phyloP scores from a whole-genome alignment of 1,139 yeast species.

The Chernovozyma aurita region DNA sequence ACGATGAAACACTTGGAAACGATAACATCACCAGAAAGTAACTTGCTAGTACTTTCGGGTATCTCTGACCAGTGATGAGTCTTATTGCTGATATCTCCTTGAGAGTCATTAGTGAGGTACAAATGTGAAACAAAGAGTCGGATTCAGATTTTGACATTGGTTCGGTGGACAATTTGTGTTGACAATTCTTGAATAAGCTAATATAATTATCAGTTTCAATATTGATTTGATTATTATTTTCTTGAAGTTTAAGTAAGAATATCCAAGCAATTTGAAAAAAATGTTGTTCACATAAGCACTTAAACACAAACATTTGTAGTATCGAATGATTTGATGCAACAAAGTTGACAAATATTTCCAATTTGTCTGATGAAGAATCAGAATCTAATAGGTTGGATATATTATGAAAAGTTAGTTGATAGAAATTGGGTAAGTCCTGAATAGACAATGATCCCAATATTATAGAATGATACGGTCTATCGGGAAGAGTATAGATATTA shows the following conservation, averaged over 20 bases:
- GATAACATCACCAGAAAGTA: neutral
- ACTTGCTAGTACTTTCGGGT: neutral
- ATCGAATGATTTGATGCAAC: conserved; percentile 1
- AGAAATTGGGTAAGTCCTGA: conserved; percentile 5
- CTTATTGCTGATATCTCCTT: neutral
- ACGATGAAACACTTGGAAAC: neutral
- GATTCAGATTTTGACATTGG: neutral
- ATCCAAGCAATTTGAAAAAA: conserved; percentile 4
- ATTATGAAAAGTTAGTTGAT: neutral
- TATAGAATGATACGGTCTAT: conserved; percentile 18
- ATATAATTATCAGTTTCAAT: conserved; percentile 3
- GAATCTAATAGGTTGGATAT: conserved; percentile 1
- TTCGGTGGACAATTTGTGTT: neutral
- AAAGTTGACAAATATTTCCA: conserved; percentile 3
- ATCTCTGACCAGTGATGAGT: conserved; percentile 1
- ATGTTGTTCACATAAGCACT: conserved; percentile 4
- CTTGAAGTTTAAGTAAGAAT: conserved; percentile 1
- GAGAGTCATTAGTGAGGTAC: conserved; percentile 2
- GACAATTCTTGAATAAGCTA: conserved; percentile 1
- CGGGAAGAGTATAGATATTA: conserved; percentile 23
- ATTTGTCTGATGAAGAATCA: neutral
- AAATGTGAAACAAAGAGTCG: conserved; percentile 1
- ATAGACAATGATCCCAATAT: conserved; percentile 23
- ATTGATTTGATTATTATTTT: neutral
- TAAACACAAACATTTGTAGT: conserved; percentile 6